Conservation (phyloP, 305 asterid genomes). For the Plantago coronopus region DNA sequence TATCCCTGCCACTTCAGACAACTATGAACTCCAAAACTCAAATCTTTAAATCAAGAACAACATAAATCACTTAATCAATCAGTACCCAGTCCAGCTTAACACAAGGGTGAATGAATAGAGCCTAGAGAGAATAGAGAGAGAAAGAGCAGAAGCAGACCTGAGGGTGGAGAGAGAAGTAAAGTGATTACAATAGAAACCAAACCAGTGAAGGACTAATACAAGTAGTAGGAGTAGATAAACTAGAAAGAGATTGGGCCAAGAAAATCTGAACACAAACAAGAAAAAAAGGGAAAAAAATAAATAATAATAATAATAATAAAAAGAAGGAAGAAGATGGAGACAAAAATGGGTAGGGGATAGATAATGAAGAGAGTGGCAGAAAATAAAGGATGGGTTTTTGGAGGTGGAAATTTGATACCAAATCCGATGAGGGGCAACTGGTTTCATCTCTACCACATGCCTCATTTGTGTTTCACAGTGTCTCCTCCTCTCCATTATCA, state of each 20-base stretch:
- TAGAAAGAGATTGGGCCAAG: conserved; percentile 31
- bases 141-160: conserved; percentile 38
- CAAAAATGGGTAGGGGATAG: conserved; percentile 39
- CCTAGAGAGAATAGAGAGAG: background rate
- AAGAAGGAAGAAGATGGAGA: conserved; percentile 35
- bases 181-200: conserved; percentile 33
- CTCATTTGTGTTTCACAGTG: conserved; percentile 43
- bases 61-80: conserved; percentile 1
- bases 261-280: conserved; percentile 21
- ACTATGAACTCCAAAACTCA: conserved; percentile 1
- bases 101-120: background rate
- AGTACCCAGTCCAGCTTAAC: conserved; percentile 18
- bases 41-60: conserved; percentile 11
- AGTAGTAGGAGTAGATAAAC: conserved; percentile 38
- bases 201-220: conserved; percentile 22
- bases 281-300: conserved; percentile 16
- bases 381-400: conserved; percentile 59
- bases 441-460: conserved; percentile 52
- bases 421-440: conserved; percentile 51
- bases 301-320: background rate
- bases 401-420: conserved; percentile 59
- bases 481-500: conserved; percentile 38
- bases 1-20: background rate
- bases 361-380: conserved; percentile 34
- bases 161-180: conserved; percentile 28